Evolutionary conservation across 768 basidiomycete species (phyloP), one percentile per base, ranked within the genome.

Genomic region (Xerocomellus dryophilus): DNA sequence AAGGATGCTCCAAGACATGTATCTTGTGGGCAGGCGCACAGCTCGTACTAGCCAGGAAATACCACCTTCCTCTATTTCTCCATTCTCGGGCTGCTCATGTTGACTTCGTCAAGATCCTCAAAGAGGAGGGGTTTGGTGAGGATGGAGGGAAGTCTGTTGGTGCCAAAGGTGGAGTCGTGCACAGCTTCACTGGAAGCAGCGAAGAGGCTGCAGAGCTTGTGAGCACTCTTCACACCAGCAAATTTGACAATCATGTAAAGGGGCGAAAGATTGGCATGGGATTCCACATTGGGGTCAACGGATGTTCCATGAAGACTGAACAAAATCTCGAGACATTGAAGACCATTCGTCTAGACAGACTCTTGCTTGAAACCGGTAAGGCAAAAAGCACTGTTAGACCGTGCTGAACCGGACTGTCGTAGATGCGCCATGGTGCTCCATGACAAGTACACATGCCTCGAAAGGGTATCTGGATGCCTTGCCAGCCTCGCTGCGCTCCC

Each of bases 361-460:
- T 93, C 43, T 72, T 92, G 69, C 73, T 93, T 7, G 91, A 93
- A 66, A 90, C 88, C 35, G 90, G 90, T 83, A 34, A 46, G 68
- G 53, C 40, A 29, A 50, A 23, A 21, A 23, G 18, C n/a, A 14
- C 34, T 17, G 3, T 43, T 5, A 5, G 20, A 32, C 25, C 4
- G 15, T 27, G 11, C 38, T 58, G 42, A 52, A 43, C 38, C 41
- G 36, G 36, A 47, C 21, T 20, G 51, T 45, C 32, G 25, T 57
- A 86, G 86, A 88, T 65, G 81, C 84, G 0, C 86, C 86, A 10
- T 88, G 85, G 84, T 88, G 86, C 60, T 78, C 83, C n/a, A 74
- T 85, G 71, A 85, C 82, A 23, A 76, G 81, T 5, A 81, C 81
- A 2, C 85, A 88, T 53, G 83, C 84, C 5, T 87, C 86, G 1